Conservation (phyloP, 2,329 filamentous ascomycete genomes). For the Diplocarpon mali region DNA sequence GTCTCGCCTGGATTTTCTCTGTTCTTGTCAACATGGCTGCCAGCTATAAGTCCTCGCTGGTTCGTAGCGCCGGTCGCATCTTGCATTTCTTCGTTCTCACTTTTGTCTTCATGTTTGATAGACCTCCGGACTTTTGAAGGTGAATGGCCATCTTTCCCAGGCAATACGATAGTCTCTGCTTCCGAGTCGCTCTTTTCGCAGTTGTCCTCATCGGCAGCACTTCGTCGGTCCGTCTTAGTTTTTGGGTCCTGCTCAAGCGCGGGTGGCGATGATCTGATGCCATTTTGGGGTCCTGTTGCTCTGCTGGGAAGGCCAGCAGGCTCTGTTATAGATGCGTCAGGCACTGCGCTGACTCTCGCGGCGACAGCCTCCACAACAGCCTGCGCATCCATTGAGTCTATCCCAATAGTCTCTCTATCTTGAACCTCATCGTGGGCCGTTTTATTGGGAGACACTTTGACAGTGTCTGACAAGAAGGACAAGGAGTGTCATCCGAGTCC, state of each 20-base stretch:
- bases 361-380: slow-evolving; percentile 17
- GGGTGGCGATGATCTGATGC: slow-evolving; percentile 25
- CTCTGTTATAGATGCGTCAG: slow-evolving; percentile 11
- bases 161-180: slow-evolving; percentile 60
- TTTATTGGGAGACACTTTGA: slow-evolving; percentile 27
- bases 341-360: slow-evolving; percentile 15
- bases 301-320: slow-evolving; percentile 16
- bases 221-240: slow-evolving; percentile 17
- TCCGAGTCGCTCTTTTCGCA: slow-evolving; percentile 52
- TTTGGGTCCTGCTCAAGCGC: slow-evolving; percentile 11
- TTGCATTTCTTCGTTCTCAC: slow-evolving; percentile 38
- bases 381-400: slow-evolving; percentile 27
- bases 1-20: slow-evolving; percentile 19
- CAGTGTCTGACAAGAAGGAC: slow-evolving; percentile 23
- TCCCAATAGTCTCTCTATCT: slow-evolving; percentile 21
- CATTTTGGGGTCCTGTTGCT: slow-evolving; percentile 18
- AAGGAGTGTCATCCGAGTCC: slow-evolving; percentile 27
- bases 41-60: not conserved
- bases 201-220: slow-evolving; percentile 12
- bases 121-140: slow-evolving; percentile 50
- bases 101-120: slow-evolving; percentile 53
- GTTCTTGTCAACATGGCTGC: slow-evolving; percentile 1
- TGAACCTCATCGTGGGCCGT: slow-evolving; percentile 24
- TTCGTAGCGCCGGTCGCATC: slow-evolving; percentile 12
- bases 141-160: slow-evolving; percentile 53